Evolutionary conservation across 2,329 filamentous ascomycete species (phyloP), one percentile per base, ranked within the genome.

Genomic region (Thielaviopsis populi): DNA sequence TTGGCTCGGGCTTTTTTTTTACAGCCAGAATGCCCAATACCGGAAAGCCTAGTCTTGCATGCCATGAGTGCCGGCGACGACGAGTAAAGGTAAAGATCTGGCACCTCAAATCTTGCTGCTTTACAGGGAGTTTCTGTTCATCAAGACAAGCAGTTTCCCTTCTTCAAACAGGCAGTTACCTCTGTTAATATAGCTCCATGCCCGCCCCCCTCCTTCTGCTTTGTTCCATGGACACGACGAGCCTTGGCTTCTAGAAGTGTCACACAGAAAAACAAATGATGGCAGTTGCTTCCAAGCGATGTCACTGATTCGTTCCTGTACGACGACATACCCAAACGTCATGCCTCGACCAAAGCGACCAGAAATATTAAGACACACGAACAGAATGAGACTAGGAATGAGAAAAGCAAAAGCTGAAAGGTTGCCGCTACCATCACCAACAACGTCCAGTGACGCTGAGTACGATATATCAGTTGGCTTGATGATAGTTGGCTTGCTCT

Each of bases 31-130:
- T 66, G 65, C 58, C 62, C 5, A 66, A 66, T 30, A 66, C 65
- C 3, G 65, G 65, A 13, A 66, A 66, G 7, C 65, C 65, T 13
- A 66, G 65, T 62, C 48, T 66, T 3, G 65, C 65, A 15, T 66
- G 65, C 27, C 65, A 66, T 40, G 65, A 66, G 48, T 66, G 65
- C 30, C 65, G 65, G 15, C 62, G 62, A 24, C 61, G 65, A 17
- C 50, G 65, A 58, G 62, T 66, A 40, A 66, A 56, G 53, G 53
- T 56, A 33, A 13, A 46, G 7, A 30, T 46, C 48, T 19, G 17
- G 58, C 5, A 11, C 37, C 22, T 24, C 22, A 30, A 17, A 11
- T 15, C 50, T 30, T 30, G 50, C 7, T 11, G n/a, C 11, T 5
- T 54, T 27, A 30, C 22, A 19, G 22, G 8, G 5, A 37, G 33